Conservation (phyloP, 305 asterid genomes). For the Fraxinus latifolia region DNA sequence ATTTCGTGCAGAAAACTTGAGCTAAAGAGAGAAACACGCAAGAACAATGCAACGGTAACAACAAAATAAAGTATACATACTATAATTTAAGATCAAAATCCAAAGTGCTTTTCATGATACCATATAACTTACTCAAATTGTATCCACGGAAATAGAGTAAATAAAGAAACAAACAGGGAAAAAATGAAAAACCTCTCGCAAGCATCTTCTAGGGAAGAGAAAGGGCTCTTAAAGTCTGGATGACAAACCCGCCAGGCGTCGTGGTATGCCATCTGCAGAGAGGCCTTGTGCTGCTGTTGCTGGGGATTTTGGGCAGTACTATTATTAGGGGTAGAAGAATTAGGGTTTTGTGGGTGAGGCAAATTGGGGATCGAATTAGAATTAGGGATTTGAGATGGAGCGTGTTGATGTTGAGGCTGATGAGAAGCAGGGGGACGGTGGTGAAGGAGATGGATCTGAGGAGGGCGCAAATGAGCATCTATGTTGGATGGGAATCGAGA, state of each 20-base stretch:
- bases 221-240: conserved; percentile 89
- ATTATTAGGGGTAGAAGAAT: conserved; percentile 15
- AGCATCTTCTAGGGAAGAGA: conserved; percentile 74
- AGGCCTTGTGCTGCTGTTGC: conserved; percentile 43
- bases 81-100: background rate
- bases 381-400: conserved; percentile 4
- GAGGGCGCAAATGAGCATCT: conserved; percentile 54
- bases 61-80: background rate
- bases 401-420: conserved; percentile 22
- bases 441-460: conserved; percentile 47
- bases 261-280: conserved; percentile 63
- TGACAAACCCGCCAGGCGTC: conserved; percentile 93
- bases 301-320: background rate
- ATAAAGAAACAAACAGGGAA: background rate
- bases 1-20: background rate
- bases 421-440: conserved; percentile 35
- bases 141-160: background rate
- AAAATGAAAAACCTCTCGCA: conserved; percentile 49
- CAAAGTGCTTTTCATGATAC: background rate
- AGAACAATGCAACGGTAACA: background rate
- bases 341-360: conserved; percentile 10
- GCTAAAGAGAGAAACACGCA: background rate
- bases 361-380: conserved; percentile 14
- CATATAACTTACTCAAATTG: background rate
- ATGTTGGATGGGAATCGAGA: conserved; percentile 54